Conservation (phyloP, 73 alveolate species). For the Breviolum minutum region DNA sequence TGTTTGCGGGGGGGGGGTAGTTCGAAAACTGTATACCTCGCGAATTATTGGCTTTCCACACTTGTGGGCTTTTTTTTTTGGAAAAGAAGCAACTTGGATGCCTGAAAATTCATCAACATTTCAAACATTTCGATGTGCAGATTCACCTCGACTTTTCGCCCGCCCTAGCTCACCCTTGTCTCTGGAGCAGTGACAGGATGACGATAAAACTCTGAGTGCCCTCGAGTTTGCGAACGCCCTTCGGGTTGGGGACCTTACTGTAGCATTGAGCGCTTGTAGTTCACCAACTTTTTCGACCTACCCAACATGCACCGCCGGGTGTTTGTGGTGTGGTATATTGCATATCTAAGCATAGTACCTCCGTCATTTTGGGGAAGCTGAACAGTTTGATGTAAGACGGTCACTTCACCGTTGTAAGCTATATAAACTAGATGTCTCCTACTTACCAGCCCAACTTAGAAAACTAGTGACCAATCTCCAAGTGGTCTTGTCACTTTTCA, state of each 20-base stretch:
- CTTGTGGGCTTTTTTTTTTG: too few relatives aligned
- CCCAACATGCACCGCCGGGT: background rate
- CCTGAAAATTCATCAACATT: too few relatives aligned
- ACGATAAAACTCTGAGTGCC: background rate
- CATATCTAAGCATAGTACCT: too few relatives aligned
- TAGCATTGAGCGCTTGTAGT: background rate
- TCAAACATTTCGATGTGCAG: background rate
- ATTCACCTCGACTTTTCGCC: background rate
- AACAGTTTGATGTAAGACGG: too few relatives aligned
- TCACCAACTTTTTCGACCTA: background rate
- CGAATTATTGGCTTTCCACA: too few relatives aligned
- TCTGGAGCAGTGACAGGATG: background rate
- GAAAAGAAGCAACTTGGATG: background rate
- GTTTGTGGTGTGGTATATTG: too few relatives aligned
- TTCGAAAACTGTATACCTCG: background rate
- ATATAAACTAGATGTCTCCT: too few relatives aligned
- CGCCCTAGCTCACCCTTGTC: background rate
- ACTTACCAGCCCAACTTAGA: too few relatives aligned
- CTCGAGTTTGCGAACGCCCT: slow-evolving; percentile 23
- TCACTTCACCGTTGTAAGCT: too few relatives aligned
- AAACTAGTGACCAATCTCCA: too few relatives aligned
- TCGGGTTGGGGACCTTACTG: background rate
- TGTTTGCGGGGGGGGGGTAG: background rate
- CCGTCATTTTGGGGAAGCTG: too few relatives aligned
- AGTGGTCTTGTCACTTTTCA: too few relatives aligned